Evolutionary conservation across 2,329 filamentous ascomycete genomes (phyloP), one percentile per base, ranked within the genome.

Genomic region (Westerdykella sp.): DNA sequence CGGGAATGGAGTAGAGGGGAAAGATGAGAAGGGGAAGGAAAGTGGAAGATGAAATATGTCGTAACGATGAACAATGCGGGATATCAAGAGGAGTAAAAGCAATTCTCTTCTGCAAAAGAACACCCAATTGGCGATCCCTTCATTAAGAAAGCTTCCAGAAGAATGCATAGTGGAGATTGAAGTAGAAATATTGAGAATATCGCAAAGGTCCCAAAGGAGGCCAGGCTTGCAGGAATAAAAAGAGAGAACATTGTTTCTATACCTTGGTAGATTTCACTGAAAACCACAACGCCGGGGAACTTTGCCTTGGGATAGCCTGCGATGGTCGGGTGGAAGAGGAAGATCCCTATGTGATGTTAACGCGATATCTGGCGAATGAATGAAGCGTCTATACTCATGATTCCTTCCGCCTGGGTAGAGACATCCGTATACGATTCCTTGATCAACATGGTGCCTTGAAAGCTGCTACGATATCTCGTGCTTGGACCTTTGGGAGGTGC

Each of bases 261-360:
- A 89, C 88, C 89, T 81, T 96, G 90, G 63, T 96, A 96, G 59
- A 96, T 96, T 70, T 96, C 90, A 56, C 84, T 90, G 65, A 95
- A 96, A 44, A 96, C 75, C 12, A 87, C 84, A 5, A 96, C 86
- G 15, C 86, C 89, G 0, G 89, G 89, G 59, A 95, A 95, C 60
- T 81, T 89, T 68, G 90, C 90, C 53, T 93, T 83, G 22, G 90
- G 88, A 63, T 95, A 95, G 47, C 85, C 84, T 1, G 87, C 79
- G 53, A 96, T 84, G 12, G 79, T 81, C 6, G 90, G 90, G 62
- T 95, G 87, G 69, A 90, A 95, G 63, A 94, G 63, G 69, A 90
- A 95, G 62, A 95, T 85, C 54, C 89, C 88, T 95, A 63, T 14
- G 7, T 37, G 23, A 9, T 2, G 32, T 35, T 14, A 38, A 38